Conservation (phyloP, 306 rosid species). For the Chamaecrista fasciculata region DNA sequence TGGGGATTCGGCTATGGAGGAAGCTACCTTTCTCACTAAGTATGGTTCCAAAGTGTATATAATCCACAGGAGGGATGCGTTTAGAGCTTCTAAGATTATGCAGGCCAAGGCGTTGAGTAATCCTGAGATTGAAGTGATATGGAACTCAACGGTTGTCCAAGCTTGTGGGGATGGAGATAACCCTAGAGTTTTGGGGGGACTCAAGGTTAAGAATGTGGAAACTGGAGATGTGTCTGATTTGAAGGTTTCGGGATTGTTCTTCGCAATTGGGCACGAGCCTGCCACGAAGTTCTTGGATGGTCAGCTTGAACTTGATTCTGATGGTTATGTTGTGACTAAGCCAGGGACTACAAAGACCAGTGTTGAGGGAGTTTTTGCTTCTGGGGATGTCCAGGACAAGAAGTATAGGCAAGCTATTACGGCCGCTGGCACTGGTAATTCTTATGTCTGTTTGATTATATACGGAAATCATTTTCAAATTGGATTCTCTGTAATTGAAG, state of each 20-base stretch:
- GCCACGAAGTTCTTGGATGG: constrained; percentile 81
- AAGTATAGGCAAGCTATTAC: constrained; percentile 96
- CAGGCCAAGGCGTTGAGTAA: constrained; percentile 60
- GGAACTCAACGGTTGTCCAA: constrained; percentile 68
- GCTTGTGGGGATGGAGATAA: constrained; percentile 52
- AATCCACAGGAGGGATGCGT: constrained; percentile 62
- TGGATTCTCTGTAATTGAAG: too few relatives aligned
- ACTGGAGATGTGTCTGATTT: constrained; percentile 56
- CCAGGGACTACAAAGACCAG: constrained; percentile 74
- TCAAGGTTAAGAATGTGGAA: constrained; percentile 67
- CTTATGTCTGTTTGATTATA: background rate
- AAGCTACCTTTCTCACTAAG: constrained; percentile 76
- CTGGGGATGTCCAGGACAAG: constrained; percentile 95
- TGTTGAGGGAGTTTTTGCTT: constrained; percentile 79
- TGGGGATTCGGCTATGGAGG: constrained; percentile 93
- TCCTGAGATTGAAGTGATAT: constrained; percentile 67
- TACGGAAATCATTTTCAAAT: background rate
- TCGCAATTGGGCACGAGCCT: constrained; percentile 90
- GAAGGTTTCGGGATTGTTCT: constrained; percentile 78
- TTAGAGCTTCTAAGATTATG: constrained; percentile 82
- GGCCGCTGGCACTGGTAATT: constrained; percentile 79
- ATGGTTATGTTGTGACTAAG: constrained; percentile 70
- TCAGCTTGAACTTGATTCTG: constrained; percentile 67
- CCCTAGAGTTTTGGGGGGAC: constrained; percentile 50
- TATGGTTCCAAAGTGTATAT: constrained; percentile 74